A percentile compares a stretch with the other conserved stretches of the same genome.
These are phyloP conservation scores for Fusarium gaditjirri DNA, from an alignment of 2,329 filamentous ascomycete species.

Conservation along the genomic window DNA sequence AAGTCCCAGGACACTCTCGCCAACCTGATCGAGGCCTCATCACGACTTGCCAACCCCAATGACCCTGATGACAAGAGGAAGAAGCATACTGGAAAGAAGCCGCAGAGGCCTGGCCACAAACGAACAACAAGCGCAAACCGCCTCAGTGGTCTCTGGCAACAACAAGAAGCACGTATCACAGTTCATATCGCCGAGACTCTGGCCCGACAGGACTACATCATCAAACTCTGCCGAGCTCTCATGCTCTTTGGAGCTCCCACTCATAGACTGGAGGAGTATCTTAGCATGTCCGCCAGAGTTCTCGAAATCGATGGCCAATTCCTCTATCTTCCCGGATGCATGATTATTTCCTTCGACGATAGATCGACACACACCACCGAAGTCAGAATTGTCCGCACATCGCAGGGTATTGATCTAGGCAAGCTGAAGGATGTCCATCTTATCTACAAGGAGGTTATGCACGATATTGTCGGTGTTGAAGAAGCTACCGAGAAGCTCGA, in stretches of 20 bases:
- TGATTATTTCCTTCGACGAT: constrained; percentile 92
- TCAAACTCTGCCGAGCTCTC: constrained; percentile 83
- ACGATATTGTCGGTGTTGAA: constrained; percentile 68
- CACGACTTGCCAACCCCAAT: constrained; percentile 52
- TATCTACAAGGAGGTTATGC: constrained; percentile 73
- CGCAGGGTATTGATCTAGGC: constrained; percentile 69
- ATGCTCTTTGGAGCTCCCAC: constrained; percentile 93
- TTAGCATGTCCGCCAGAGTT: constrained; percentile 84
- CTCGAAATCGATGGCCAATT: constrained; percentile 90
- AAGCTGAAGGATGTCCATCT: constrained; percentile 70
- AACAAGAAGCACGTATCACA: constrained; percentile 59
- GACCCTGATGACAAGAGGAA: constrained; percentile 27
- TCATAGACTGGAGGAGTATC: constrained; percentile 88
- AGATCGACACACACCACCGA: constrained; percentile 71
- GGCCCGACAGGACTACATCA: constrained; percentile 81
- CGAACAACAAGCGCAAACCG: constrained; percentile 51
- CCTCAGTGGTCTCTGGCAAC: constrained; percentile 53
- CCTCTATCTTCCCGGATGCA: constrained; percentile 88
- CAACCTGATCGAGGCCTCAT: constrained; percentile 60
- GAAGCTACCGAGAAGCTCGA: constrained; percentile 66
- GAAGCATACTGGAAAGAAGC: constrained; percentile 46
- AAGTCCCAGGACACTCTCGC: constrained; percentile 59
- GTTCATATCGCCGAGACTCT: constrained; percentile 73
- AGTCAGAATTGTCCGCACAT: constrained; percentile 70
- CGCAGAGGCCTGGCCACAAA: constrained; percentile 48